These are phyloP conservation scores for Fusarium sp. DNA, from an alignment of 2,329 filamentous ascomycete genomes.

Conservation along the genomic window DNA sequence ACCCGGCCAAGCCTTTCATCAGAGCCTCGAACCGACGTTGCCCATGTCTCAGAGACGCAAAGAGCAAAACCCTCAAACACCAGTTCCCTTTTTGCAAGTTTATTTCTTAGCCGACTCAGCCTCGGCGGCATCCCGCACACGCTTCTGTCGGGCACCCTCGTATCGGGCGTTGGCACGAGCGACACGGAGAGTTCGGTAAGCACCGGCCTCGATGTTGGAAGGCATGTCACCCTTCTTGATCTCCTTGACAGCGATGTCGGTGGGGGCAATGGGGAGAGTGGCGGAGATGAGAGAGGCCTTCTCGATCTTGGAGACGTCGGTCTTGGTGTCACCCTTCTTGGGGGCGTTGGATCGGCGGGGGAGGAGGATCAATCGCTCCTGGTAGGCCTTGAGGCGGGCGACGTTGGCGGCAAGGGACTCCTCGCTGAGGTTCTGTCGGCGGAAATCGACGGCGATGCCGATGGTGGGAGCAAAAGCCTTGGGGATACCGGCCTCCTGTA, in stretches of 20 bases:
- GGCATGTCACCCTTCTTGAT: conserved; percentile 86
- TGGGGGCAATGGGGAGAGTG: conserved; percentile 79
- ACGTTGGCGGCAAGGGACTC: conserved; percentile 96
- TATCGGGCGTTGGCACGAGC: conserved; percentile 86
- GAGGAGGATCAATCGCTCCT: conserved; percentile 95
- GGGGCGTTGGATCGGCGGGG: conserved; percentile 92
- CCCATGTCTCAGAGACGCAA: conserved; percentile 54
- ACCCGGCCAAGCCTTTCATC: conserved; percentile 52
- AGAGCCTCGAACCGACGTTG: conserved; percentile 54
- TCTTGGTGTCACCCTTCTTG: conserved; percentile 93
- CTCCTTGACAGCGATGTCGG: conserved; percentile 73
- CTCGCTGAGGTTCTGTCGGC: conserved; percentile 96
- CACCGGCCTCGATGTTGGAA: conserved; percentile 81
- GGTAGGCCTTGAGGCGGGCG: conserved; percentile 97
- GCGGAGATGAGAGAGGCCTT: conserved; percentile 61
- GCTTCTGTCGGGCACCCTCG: conserved; percentile 90
- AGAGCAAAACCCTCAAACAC: conserved; percentile 59
- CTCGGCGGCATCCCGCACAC: conserved; percentile 87
- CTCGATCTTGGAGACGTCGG: conserved; percentile 78
- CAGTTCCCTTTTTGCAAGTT: conserved; percentile 57
- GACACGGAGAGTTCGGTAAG: conserved; percentile 86
- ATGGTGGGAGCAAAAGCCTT: conserved; percentile 94
- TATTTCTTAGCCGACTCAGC: conserved; percentile 90
- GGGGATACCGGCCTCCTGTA: conserved; percentile 92
- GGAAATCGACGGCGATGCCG: conserved; percentile 95